Percentiles rank a stretch among this genome's conserved stretches.
Evolutionary conservation across 306 rosid species (phyloP).

Genomic region (Neltuma alba): DNA sequence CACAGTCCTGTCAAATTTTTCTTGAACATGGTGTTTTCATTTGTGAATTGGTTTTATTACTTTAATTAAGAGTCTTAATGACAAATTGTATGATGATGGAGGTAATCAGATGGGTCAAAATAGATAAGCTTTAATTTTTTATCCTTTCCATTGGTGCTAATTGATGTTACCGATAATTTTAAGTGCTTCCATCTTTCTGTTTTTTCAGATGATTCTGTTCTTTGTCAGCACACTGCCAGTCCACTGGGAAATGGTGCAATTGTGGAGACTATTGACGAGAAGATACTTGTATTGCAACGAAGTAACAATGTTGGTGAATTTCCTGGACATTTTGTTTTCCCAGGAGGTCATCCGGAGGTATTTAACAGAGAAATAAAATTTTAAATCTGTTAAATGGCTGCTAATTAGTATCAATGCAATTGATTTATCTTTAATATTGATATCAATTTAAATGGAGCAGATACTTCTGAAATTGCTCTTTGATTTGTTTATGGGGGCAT

Average conservation of each 20-base stretch:
- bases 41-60: slow-evolving; percentile 13
- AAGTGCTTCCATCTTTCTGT: slow-evolving; percentile 8
- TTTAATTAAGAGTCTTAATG: slow-evolving; percentile 3
- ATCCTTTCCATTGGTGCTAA: background rate
- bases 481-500: slow-evolving; percentile 15
- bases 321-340: slow-evolving; percentile 92
- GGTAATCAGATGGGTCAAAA: background rate
- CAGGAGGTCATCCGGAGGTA: slow-evolving; percentile 99
- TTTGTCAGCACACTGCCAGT: slow-evolving; percentile 85
- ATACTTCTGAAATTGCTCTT: slow-evolving; percentile 20
- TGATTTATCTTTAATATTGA: slow-evolving; percentile 10
- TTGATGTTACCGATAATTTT: slow-evolving; percentile 20
- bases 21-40: slow-evolving; percentile 16
- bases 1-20: slow-evolving; percentile 4
- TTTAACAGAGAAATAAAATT: slow-evolving; percentile 17
- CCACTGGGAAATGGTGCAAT: slow-evolving; percentile 97
- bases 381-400: slow-evolving; percentile 10
- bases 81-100: slow-evolving; percentile 25
- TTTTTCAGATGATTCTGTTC: slow-evolving; percentile 64
- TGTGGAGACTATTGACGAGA: slow-evolving; percentile 79
- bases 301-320: slow-evolving; percentile 93
- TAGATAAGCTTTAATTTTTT: slow-evolving; percentile 18
- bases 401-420: slow-evolving; percentile 19
- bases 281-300: slow-evolving; percentile 76
- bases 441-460: background rate